Conservation (phyloP, 164 flowering plant genomes). For the Magnolia changhungtana region DNA sequence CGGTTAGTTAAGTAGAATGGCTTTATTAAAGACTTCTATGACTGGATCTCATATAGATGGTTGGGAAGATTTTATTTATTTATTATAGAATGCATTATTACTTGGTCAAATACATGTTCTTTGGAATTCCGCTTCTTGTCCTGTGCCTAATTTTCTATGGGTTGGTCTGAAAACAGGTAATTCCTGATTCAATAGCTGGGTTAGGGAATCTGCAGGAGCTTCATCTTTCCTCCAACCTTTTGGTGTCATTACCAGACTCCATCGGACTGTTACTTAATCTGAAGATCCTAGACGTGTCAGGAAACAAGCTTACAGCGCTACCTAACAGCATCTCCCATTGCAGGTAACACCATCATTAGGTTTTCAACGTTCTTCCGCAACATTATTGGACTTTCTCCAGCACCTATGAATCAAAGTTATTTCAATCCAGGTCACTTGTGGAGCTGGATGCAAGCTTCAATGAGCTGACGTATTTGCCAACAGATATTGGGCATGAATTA, state of each 20-base stretch:
- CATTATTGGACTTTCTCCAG: background rate
- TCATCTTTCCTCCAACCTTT: constrained; percentile 62
- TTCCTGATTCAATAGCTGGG: constrained; percentile 92
- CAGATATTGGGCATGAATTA: constrained; percentile 73
- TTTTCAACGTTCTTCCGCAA: background rate
- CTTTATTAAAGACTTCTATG: no score
- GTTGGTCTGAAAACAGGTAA: constrained; percentile 36
- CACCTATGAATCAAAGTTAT: background rate
- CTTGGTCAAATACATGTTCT: background rate
- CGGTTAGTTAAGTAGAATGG: no score
- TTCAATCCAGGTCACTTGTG: constrained; percentile 61
- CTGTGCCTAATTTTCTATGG: background rate
- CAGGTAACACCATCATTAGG: constrained; percentile 46
- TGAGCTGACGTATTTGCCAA: constrained; percentile 68
- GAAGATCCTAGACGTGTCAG: constrained; percentile 67
- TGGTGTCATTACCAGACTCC: constrained; percentile 82
- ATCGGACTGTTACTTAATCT: constrained; percentile 68
- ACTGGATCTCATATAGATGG: no score
- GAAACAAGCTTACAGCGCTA: constrained; percentile 61
- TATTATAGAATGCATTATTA: background rate
- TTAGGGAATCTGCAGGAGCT: constrained; percentile 76
- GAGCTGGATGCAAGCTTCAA: constrained; percentile 87
- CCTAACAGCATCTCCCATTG: constrained; percentile 84
- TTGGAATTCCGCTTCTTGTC: background rate
- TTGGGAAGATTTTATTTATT: background rate